Evolutionary conservation across 768 basidiomycete genomes (phyloP), one percentile per base, ranked within the genome.

Genomic region (Russula vinacea): DNA sequence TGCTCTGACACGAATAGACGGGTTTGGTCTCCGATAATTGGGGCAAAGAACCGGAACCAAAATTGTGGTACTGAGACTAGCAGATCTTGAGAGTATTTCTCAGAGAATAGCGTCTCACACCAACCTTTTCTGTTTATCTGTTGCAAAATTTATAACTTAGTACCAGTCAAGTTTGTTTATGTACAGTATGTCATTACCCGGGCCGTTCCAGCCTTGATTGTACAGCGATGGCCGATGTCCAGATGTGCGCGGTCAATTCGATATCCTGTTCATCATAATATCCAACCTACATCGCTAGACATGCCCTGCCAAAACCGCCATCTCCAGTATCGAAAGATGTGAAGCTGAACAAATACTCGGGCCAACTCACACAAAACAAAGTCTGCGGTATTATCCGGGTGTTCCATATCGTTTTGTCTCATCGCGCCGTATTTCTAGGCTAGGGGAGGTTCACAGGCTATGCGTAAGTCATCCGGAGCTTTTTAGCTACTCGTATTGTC

Each of bases 371-470:
- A 1, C 88, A 92, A 75, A 80, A 86, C 72, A 92, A 92, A 80
- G 89, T 86, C 35, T 58, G 73, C 32, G 14, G 39, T 49, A 5
- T 26, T 16, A 14, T 47, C 50, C 16, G n/a, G 24, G 64, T 56
- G 35, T 54, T 26, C n/a, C 4, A 42, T 56, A 16, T 44, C 37
- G 24, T 17, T 56, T 19, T 44, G 4, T 17, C 35, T 29, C 19
- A 61, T 60, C 67, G 14, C 53, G 58, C 5, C 42, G 26, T 50
- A 24, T 56, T 54, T 6, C 37, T 62, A 86, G 85, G 74, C 77
- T 62, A 84, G 81, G 57, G 91, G 90, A 66, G 87, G 84, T 42
- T 90, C 91, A 10, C 90, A 93, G 74, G 91, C 91, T 40, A 93
- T 93, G 92, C 78, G 90, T 92, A 70, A 74, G 87, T 73, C 45